Percentiles rank a stretch among this genome's conserved stretches.
phyloP scores from a whole-genome alignment of 2,329 filamentous ascomycete genomes.

The Epicoccum nigrum region DNA sequence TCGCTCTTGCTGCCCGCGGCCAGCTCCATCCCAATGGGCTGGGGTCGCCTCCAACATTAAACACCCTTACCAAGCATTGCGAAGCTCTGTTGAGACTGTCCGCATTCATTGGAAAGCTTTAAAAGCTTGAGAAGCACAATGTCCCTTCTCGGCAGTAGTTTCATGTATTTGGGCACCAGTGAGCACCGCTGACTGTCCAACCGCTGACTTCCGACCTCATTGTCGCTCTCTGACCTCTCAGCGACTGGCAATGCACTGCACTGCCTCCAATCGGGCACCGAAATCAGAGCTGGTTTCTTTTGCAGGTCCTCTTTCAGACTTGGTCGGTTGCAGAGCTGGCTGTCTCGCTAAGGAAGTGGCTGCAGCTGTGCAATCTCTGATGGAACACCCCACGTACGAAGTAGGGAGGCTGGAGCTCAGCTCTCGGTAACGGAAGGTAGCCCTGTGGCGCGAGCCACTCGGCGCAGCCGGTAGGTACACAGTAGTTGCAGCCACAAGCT shows the following conservation, averaged over 20 bases:
- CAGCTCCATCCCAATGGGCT: constrained; percentile 2
- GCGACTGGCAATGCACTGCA: constrained; percentile 2
- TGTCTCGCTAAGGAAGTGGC: constrained; percentile 1
- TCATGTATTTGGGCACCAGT: not conserved
- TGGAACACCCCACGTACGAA: constrained; percentile 3
- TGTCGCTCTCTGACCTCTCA: not conserved
- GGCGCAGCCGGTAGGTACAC: constrained; percentile 10
- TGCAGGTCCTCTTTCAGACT: not conserved
- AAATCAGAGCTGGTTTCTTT: not conserved
- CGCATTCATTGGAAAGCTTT: too few species aligned
- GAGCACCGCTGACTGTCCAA: constrained; percentile 6
- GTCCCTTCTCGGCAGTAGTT: not conserved
- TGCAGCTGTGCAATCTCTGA: constrained; percentile 12
- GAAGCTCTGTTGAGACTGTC: constrained; percentile 11
- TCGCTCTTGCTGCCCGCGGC: constrained; percentile 5
- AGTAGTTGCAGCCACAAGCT: constrained; percentile 8
- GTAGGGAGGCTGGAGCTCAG: constrained; percentile 13
- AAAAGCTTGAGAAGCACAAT: not conserved
- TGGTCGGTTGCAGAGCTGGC: constrained; percentile 1
- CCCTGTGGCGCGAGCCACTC: constrained; percentile 13
- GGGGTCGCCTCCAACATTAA: not conserved
- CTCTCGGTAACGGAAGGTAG: not conserved
- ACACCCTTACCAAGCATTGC: constrained; percentile 10
- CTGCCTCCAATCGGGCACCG: constrained; percentile 1
- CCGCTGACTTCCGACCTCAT: not conserved